Conservation (phyloP, 495 filamentous ascomycete genomes). For the Penicillium pulvis region DNA sequence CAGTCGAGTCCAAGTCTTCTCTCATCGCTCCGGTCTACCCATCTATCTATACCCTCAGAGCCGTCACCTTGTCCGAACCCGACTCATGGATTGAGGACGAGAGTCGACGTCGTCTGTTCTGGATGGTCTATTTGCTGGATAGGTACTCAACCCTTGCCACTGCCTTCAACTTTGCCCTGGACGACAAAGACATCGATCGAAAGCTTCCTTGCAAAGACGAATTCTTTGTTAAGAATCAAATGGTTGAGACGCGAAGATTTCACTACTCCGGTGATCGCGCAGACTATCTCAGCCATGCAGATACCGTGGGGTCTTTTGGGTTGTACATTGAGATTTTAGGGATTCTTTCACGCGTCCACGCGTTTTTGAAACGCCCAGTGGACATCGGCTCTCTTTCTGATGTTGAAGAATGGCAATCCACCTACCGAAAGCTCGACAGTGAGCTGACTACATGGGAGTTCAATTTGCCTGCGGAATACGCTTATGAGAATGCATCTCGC, state of each 20-base stretch:
- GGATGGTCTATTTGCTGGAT: constrained; percentile 90
- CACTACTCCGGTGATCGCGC: constrained; percentile 49
- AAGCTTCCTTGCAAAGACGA: constrained; percentile 85
- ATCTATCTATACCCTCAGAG: constrained; percentile 82
- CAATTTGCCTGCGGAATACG: constrained; percentile 76
- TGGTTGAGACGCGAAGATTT: constrained; percentile 84
- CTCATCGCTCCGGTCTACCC: constrained; percentile 71
- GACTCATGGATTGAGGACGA: constrained; percentile 89
- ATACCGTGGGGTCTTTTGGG: constrained; percentile 82
- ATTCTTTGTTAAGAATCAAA: constrained; percentile 78
- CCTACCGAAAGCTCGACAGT: constrained; percentile 80
- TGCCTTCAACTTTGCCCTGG: constrained; percentile 84
- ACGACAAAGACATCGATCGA: constrained; percentile 85
- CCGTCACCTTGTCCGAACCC: constrained; percentile 77
- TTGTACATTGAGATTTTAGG: constrained; percentile 86
- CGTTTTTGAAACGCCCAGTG: constrained; percentile 82
- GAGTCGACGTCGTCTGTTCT: constrained; percentile 78
- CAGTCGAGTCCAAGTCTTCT: constrained; percentile 76
- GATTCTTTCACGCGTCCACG: constrained; percentile 81
- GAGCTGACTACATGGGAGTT: constrained; percentile 81
- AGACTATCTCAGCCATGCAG: constrained; percentile 69
- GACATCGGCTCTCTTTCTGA: constrained; percentile 82
- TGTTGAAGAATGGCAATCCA: constrained; percentile 84
- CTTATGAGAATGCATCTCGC: constrained; percentile 68
- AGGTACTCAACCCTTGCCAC: constrained; percentile 86